Base-by-base conservation (phyloP, 2,329 filamentous ascomycete species). In the Escovopsis sp. region DNA sequence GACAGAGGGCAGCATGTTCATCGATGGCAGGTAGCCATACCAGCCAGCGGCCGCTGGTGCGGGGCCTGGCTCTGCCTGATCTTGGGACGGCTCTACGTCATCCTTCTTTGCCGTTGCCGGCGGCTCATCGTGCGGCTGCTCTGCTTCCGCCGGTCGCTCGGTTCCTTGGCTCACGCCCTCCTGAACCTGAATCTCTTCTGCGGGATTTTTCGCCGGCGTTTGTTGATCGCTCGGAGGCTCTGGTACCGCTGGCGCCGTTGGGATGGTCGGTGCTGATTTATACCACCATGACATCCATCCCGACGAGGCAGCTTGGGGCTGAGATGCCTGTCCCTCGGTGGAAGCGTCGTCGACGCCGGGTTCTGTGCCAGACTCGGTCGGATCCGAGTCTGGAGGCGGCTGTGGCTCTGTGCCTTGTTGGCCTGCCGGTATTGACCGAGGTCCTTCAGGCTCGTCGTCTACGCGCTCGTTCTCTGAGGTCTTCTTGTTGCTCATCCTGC, bases 271-370 rank as follows among this genome's bases (percentile, higher is more conserved):
- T n/a, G 56, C 51, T 11, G 49, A 48, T 39, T 46, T 57, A 13
- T 52, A 53, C 52, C 72, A 59, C 73, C 74, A 77, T 29, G 70
- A 66, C 13, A 76, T 55, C 74, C 74, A 78, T 15, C 70, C 64
- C 24, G 68, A 65, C 7, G 68, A 60, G 16, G 61, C 50, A 16
- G 50, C 44, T 5, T 55, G 55, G 16, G 45, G 25, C 30, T 31
- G 40, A n/a, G 40, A 11, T 38, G 35, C 39, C 34, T 32, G 31
- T 7, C 14, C 32, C 10, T 20, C 27, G 20, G 27, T 40, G 29
- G 11, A 14, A 34, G 27, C 39, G 25, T 41, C 44, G 30, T 24
- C 39, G 16, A 8, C 16, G 16, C 6, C 20, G 20, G 20, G 20
- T 20, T 6, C 20, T 20, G 20, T 4, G 20, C 20, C 20, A 20